Evolutionary conservation across 2,329 filamentous ascomycete species (phyloP), one percentile per base, ranked within the genome.

Genomic region (Colletotrichum caudatum): DNA sequence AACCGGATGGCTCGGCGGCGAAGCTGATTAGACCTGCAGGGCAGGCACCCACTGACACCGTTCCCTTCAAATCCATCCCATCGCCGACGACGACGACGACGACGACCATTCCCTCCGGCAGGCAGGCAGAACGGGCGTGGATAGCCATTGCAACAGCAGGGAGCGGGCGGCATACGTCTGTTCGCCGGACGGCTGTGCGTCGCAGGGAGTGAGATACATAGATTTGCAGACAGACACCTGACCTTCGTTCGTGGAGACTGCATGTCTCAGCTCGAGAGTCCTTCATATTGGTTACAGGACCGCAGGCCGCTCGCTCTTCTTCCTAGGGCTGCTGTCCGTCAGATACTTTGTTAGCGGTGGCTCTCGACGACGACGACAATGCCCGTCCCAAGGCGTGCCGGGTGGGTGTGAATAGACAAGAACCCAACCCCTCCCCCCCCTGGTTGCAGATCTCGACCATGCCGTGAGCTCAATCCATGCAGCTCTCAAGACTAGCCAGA

Each of bases 191-290:
- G 64, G 64, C 64, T 71, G 69, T 71, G 69, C 69, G 69, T 68
- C 26, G 64, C 69, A 68, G 64, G 53, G 64, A 64, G 64, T 48
- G 46, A 53, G 64, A 29, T 29, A 29, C 26, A n/a, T n/a, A n/a
- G n/a, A n/a, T 33, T 46, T 29, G 26, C 26, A 29, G 53, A 59
- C 26, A 29, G 53, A 59, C 53, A 18, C 58, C 51, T 12, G 23
- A 48, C 53, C 46, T 39, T 54, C 20, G 58, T 59, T 53, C 69
- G 58, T 71, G 53, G 64, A 59, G 39, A 69, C 54, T 69, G 60
- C 66, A 54, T 70, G 69, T 72, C 69, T 72, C 69, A 72, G 69
- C 69, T 72, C 48, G 23, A 33, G 51, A 60, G 66, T 70, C 69
- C 65, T 72, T 70, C 66, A 60, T 65, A 61, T 29, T 58, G 35